phyloP scores from a whole-genome alignment of 2,329 filamentous ascomycete genomes.

The Colletotrichum shisoi region DNA sequence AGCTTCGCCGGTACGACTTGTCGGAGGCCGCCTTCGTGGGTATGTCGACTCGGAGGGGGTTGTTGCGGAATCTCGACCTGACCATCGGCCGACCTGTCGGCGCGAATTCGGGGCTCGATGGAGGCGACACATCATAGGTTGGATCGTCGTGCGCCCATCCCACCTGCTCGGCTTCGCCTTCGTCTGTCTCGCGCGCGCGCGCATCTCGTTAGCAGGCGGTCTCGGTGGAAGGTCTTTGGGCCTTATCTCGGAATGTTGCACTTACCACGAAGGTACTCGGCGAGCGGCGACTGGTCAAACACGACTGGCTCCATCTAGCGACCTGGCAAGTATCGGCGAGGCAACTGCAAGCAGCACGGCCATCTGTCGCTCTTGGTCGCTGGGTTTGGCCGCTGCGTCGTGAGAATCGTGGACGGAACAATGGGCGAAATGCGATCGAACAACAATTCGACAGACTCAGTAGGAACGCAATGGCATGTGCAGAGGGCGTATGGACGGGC shows the following conservation, averaged over 20 bases:
- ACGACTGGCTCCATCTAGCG: constrained; percentile 82
- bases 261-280: constrained; percentile 87
- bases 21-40: constrained; percentile 53
- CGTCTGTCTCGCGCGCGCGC: constrained; percentile 48
- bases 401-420: constrained; percentile 18
- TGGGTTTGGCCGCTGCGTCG: constrained; percentile 24
- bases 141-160: constrained; percentile 57
- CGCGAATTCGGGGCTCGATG: constrained; percentile 62
- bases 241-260: constrained; percentile 36
- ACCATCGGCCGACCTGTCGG: constrained; percentile 64
- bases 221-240: constrained; percentile 12
- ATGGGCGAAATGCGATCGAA: constrained; percentile 5
- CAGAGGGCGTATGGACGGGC: constrained; percentile 20
- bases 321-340: constrained; percentile 34
- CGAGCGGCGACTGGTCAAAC: constrained; percentile 85
- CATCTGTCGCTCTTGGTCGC: constrained; percentile 36
- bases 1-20: constrained; percentile 56
- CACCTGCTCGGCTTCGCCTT: constrained; percentile 58
- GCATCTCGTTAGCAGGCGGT: constrained; percentile 40
- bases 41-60: constrained; percentile 56
- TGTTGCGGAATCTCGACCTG: constrained; percentile 61
- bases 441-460: constrained; percentile 13
- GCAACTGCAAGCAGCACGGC: constrained; percentile 38
- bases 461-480: constrained; percentile 22
- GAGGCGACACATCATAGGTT: constrained; percentile 55